Evolutionary conservation across 2,329 filamentous ascomycete genomes (phyloP).

Genomic region (Beauveria medogensis): DNA sequence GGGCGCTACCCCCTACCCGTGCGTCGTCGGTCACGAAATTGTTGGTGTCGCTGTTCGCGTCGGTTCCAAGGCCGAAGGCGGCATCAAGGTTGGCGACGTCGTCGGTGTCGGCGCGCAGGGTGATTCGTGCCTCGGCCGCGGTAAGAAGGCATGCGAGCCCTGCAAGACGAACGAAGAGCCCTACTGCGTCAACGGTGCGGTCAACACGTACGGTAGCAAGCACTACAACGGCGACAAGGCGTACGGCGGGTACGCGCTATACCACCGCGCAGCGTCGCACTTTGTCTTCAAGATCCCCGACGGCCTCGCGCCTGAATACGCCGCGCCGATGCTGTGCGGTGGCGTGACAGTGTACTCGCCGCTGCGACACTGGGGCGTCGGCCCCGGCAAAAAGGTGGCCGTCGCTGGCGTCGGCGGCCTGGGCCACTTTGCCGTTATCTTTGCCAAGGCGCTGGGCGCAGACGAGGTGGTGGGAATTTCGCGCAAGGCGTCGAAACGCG

Average conservation of each 20-base stretch:
- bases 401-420: slow-evolving; percentile 61
- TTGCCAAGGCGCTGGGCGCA: slow-evolving; percentile 59
- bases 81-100: slow-evolving; percentile 53
- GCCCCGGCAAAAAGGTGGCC: slow-evolving; percentile 58
- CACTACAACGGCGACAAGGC: slow-evolving; percentile 21
- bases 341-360: slow-evolving; percentile 62
- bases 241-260: slow-evolving; percentile 42
- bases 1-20: slow-evolving; percentile 27
- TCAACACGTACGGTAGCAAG: slow-evolving; percentile 44
- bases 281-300: slow-evolving; percentile 46
- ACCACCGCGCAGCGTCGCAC: slow-evolving; percentile 26
- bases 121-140: slow-evolving; percentile 40
- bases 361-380: slow-evolving; percentile 52
- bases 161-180: slow-evolving; percentile 33
- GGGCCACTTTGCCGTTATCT: slow-evolving; percentile 61
- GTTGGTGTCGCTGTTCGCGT: slow-evolving; percentile 50
- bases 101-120: slow-evolving; percentile 56
- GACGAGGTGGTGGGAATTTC: slow-evolving; percentile 54
- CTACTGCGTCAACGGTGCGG: slow-evolving; percentile 30
- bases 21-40: slow-evolving; percentile 58
- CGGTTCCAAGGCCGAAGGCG: slow-evolving; percentile 35
- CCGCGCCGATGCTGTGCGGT: slow-evolving; percentile 61
- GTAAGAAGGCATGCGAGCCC: slow-evolving; percentile 27
- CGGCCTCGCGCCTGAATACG: slow-evolving; percentile 29
- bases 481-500: slow-evolving; percentile 41